phyloP scores from a whole-genome alignment of 345 rosid species.

The Ceriops zippeliana region DNA sequence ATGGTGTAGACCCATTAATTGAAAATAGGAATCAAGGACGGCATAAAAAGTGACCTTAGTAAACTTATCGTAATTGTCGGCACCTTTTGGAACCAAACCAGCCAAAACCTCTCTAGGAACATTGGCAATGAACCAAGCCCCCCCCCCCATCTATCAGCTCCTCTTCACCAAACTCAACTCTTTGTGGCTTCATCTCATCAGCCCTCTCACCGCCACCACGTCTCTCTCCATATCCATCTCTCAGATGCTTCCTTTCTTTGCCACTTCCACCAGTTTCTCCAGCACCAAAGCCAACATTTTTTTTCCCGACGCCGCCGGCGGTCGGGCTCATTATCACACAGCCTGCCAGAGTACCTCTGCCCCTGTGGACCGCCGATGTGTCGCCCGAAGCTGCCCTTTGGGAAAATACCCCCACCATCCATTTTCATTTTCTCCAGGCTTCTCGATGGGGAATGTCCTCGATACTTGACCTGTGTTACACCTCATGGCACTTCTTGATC shows the following conservation, averaged over 20 bases:
- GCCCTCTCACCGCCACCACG: constrained; percentile 8
- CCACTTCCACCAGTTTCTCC: constrained; percentile 11
- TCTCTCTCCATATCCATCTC: background rate
- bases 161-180: constrained; percentile 15
- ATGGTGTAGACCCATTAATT: background rate
- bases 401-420: constrained; percentile 43
- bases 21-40: background rate
- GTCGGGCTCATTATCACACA: constrained; percentile 11
- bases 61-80: constrained; percentile 55
- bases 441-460: constrained; percentile 31
- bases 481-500: constrained; percentile 37
- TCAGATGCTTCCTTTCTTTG: constrained; percentile 15
- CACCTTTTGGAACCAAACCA: constrained; percentile 56
- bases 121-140: constrained; percentile 67
- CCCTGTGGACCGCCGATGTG: constrained; percentile 45
- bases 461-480: constrained; percentile 47
- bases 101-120: constrained; percentile 45
- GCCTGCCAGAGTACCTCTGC: constrained; percentile 32
- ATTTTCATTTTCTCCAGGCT: constrained; percentile 42
- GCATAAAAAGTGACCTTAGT: constrained; percentile 40
- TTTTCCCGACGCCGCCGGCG: constrained; percentile 1
- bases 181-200: background rate
- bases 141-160: constrained; percentile 53
- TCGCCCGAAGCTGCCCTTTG: constrained; percentile 5
- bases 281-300: constrained; percentile 10